phyloP scores from a whole-genome alignment of 1,139 yeast species.

The Suhomyces ambrosiae region DNA sequence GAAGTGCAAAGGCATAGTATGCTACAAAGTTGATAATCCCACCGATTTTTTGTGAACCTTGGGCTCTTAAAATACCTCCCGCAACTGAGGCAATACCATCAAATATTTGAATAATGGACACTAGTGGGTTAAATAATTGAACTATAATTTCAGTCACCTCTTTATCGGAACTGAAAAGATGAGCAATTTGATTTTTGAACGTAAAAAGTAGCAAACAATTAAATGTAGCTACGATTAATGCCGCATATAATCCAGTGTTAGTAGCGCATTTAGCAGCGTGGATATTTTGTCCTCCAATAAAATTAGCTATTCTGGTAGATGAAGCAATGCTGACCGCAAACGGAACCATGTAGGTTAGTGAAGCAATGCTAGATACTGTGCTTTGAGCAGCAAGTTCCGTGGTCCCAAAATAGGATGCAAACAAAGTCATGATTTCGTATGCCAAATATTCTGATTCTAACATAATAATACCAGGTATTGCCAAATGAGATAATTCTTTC shows the following conservation, averaged over 20 bases:
- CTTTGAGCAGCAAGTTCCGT: constrained; percentile 86
- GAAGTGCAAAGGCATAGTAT: constrained; percentile 72
- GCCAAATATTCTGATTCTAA: constrained; percentile 62
- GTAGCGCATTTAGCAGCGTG: constrained; percentile 66
- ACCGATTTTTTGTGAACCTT: constrained; percentile 83
- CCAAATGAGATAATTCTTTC: constrained; percentile 59
- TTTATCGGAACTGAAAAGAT: constrained; percentile 67
- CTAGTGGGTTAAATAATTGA: constrained; percentile 62
- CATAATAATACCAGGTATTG: constrained; percentile 61
- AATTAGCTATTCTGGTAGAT: constrained; percentile 85
- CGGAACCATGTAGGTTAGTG: constrained; percentile 81
- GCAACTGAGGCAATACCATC: constrained; percentile 85
- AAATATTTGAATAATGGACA: constrained; percentile 71
- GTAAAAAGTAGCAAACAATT: constrained; percentile 57
- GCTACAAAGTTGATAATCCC: constrained; percentile 75
- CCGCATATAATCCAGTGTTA: constrained; percentile 60
- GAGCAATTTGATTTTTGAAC: constrained; percentile 60
- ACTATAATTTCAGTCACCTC: constrained; percentile 56
- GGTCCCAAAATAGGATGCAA: constrained; percentile 81
- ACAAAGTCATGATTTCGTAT: constrained; percentile 56
- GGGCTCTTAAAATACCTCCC: constrained; percentile 83
- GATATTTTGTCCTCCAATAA: constrained; percentile 76
- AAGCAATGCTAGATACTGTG: constrained; percentile 79
- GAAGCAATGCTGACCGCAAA: constrained; percentile 88
- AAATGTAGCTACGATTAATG: constrained; percentile 56